Evolutionary conservation across 495 filamentous ascomycete species (phyloP), one percentile per base, ranked within the genome.

Genomic region (Echria macrotheca): DNA sequence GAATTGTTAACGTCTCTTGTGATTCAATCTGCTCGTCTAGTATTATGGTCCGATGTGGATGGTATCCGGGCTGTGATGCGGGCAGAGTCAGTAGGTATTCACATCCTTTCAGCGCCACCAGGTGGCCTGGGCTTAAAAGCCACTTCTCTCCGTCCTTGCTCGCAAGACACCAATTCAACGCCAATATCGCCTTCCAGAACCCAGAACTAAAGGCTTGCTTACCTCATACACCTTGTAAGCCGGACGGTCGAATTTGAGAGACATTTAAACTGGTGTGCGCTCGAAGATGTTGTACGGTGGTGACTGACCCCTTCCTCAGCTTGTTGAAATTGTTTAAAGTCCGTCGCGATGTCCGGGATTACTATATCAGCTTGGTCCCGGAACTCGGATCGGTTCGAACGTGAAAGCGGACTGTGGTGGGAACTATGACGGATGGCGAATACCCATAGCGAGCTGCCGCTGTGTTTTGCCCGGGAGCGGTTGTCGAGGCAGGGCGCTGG

Each of bases 221-320:
- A 76, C 73, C 65, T 75, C 72, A 53, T 68, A 75, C 55, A 75
- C 64, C 66, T 74, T 74, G 56, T 74, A 76, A 43, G 67, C 60
- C 47, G 70, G 67, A 53, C 68, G 67, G 47, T 69, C 65, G 50
- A 71, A 72, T 66, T 70, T 76, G 52, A 66, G 55, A 68, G 73
- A 76, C 73, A 76, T 76, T 58, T 55, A 74, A 75, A 58, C 65
- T 66, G 64, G 66, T 62, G 64, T 63, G 17, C 31, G 48, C n/a
- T n/a, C n/a, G n/a, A n/a, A n/a, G n/a, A n/a, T n/a, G n/a, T n/a
- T n/a, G n/a, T n/a, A n/a, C n/a, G n/a, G n/a, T n/a, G n/a, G n/a
- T n/a, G n/a, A n/a, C n/a, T n/a, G n/a, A n/a, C n/a, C n/a, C n/a
- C n/a, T n/a, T n/a, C n/a, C n/a, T n/a, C n/a, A n/a, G n/a, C n/a